Percentiles rank a stretch among this genome's conserved stretches.
phyloP scores from a whole-genome alignment of 192 early-diverging fungal species.

The Coemansia sp. region DNA sequence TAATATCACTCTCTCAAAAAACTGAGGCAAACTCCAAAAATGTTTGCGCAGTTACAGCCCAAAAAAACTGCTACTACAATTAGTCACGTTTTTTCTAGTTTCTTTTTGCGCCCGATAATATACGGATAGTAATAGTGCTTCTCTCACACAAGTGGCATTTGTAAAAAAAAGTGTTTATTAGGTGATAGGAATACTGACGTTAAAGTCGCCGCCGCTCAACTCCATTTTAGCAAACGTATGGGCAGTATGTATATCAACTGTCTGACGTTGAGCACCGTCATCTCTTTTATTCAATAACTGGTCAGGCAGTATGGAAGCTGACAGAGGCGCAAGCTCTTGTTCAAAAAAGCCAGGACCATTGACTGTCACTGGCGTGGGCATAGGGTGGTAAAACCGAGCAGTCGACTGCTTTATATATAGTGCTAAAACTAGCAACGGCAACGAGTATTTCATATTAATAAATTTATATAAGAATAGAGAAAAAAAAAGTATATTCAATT shows the following conservation, averaged over 20 bases:
- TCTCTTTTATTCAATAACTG: constrained; percentile 4
- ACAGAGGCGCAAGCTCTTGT: neutral
- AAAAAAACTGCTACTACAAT: neutral
- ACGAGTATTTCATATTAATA: neutral
- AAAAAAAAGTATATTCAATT: neutral
- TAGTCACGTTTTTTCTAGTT: neutral
- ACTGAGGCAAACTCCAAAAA: neutral
- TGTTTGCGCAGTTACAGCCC: constrained; percentile 2
- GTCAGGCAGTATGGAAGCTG: neutral
- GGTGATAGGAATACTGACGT: constrained; percentile 41
- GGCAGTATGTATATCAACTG: neutral
- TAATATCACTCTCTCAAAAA: neutral
- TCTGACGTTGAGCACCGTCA: neutral
- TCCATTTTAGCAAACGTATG: constrained; percentile 19
- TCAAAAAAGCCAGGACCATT: neutral
- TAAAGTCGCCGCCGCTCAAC: constrained; percentile 32
- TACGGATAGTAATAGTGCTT: neutral
- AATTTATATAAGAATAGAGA: neutral
- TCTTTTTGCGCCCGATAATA: neutral
- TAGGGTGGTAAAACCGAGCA: constrained; percentile 25
- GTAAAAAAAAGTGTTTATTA: constrained; percentile 1
- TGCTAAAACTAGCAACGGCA: constrained; percentile 10
- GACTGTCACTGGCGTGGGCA: constrained; percentile 34
- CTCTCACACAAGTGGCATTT: too few species aligned
- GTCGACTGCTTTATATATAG: neutral